phyloP scores from a whole-genome alignment of 2,329 filamentous ascomycete genomes.

The Knufia petricola region DNA sequence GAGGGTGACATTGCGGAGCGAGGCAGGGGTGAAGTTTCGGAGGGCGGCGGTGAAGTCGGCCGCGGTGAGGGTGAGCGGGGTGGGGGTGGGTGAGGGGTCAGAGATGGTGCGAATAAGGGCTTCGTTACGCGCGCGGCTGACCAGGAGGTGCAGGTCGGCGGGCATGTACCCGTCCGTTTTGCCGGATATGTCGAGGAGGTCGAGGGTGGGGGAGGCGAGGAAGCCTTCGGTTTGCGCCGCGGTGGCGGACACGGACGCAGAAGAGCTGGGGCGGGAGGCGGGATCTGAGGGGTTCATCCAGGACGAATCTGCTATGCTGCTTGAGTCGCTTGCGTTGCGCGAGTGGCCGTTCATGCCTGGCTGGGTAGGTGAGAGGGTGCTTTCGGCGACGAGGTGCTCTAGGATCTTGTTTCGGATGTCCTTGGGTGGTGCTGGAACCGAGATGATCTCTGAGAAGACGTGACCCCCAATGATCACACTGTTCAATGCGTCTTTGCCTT shows the following conservation, averaged over 20 bases:
- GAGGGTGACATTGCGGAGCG: constrained; percentile 84
- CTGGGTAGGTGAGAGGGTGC: constrained; percentile 27
- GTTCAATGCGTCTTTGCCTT: constrained; percentile 86
- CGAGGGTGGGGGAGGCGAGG: constrained; percentile 63
- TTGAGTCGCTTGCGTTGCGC: constrained; percentile 28
- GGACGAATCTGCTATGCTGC: constrained; percentile 41
- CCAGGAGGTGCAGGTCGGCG: constrained; percentile 76
- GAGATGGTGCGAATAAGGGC: constrained; percentile 76
- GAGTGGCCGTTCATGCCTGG: constrained; percentile 35
- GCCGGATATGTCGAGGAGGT: constrained; percentile 86
- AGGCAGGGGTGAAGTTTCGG: constrained; percentile 88
- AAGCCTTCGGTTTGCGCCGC: constrained; percentile 53
- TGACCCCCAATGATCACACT: constrained; percentile 84
- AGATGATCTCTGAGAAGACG: constrained; percentile 82
- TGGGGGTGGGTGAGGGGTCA: constrained; percentile 32
- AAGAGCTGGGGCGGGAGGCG: constrained; percentile 34
- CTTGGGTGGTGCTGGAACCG: constrained; percentile 84
- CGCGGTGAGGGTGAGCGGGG: constrained; percentile 55
- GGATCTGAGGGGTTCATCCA: constrained; percentile 70
- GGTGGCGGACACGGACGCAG: too few species aligned
- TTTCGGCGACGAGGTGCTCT: constrained; percentile 58
- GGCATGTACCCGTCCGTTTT: constrained; percentile 98
- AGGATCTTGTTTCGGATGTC: constrained; percentile 75
- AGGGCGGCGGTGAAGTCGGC: constrained; percentile 76
- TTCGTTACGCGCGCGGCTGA: constrained; percentile 81